Conservation (phyloP, 2,329 filamentous ascomycete species). For the Phialocephala sp. region DNA sequence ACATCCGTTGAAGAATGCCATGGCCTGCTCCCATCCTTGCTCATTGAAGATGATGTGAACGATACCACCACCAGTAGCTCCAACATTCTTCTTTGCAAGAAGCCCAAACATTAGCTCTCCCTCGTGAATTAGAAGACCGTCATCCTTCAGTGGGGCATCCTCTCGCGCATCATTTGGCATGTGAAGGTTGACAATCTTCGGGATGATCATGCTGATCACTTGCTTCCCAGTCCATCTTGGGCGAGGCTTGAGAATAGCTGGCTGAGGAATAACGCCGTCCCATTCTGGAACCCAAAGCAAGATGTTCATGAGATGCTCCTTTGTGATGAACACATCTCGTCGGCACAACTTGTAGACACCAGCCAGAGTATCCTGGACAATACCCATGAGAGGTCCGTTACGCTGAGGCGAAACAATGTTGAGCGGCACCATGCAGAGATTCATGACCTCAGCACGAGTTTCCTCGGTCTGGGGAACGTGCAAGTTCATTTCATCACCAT, state of each 20-base stretch:
- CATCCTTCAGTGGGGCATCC: conserved; percentile 71
- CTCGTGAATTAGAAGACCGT: conserved; percentile 80
- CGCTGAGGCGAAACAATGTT: conserved; percentile 98
- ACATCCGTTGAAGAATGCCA: conserved; percentile 94
- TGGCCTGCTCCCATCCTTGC: conserved; percentile 81
- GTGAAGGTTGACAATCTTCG: conserved; percentile 81
- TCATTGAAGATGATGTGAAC: conserved; percentile 98
- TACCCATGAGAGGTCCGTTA: conserved; percentile 98
- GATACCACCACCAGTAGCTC: conserved; percentile 87
- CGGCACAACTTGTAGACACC: conserved; percentile 97
- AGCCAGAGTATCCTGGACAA: conserved; percentile 96
- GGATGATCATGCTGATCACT: conserved; percentile 91
- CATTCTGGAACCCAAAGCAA: conserved; percentile 98
- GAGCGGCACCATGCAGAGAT: conserved; percentile 95
- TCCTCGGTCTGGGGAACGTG: conserved; percentile 98
- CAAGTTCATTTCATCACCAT: conserved; percentile 99
- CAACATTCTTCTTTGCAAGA: conserved; percentile 91
- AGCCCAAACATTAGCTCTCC: conserved; percentile 91
- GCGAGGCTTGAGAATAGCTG: conserved; percentile 90
- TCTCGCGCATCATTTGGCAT: conserved; percentile 65
- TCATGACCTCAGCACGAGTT: conserved; percentile 89
- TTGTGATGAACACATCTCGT: conserved; percentile 87
- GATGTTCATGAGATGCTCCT: conserved; percentile 93
- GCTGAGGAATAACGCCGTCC: conserved; percentile 92
- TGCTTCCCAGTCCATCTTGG: conserved; percentile 99